Conservation (phyloP, 352 stramenopile species). For the Globisporangium camurandrum region DNA sequence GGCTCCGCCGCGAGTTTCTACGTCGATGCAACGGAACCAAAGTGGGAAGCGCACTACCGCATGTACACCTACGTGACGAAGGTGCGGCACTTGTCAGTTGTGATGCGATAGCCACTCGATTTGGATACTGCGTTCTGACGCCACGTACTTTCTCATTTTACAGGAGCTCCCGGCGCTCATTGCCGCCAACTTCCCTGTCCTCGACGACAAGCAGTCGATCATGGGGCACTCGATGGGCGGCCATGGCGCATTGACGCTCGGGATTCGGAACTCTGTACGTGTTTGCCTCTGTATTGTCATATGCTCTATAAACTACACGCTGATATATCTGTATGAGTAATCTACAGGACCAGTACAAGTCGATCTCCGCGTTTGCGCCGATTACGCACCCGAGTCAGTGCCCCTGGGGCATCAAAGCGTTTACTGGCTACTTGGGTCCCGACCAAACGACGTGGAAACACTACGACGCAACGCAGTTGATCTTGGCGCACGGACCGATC, state of each 20-base stretch:
- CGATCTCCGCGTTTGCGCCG: constrained; percentile 94
- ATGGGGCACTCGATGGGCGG: constrained; percentile 97
- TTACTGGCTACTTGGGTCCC: constrained; percentile 93
- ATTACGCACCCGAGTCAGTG: constrained; percentile 95
- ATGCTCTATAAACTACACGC: not conserved
- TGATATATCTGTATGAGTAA: not conserved
- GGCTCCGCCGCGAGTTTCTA: constrained; percentile 97
- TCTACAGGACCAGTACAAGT: constrained; percentile 72
- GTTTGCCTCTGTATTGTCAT: not conserved
- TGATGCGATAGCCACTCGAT: not conserved
- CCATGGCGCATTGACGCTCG: constrained; percentile 94
- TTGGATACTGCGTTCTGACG: no score
- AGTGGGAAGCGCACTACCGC: constrained; percentile 91
- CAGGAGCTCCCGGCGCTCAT: constrained; percentile 91
- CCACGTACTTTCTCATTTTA: no score
- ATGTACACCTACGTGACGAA: constrained; percentile 98
- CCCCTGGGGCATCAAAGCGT: constrained; percentile 98
- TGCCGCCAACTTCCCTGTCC: constrained; percentile 72
- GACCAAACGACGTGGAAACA: constrained; percentile 84
- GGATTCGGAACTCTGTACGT: constrained; percentile 79
- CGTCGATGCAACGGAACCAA: constrained; percentile 92
- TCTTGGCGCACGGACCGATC: constrained; percentile 60
- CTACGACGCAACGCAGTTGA: constrained; percentile 90
- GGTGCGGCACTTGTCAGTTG: constrained; percentile 3
- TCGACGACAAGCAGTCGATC: constrained; percentile 86